A percentile compares a stretch with the other conserved stretches of the same genome.
Evolutionary conservation across 164 flowering plant species (phyloP).

Genomic region (Liriodendron chinense): DNA sequence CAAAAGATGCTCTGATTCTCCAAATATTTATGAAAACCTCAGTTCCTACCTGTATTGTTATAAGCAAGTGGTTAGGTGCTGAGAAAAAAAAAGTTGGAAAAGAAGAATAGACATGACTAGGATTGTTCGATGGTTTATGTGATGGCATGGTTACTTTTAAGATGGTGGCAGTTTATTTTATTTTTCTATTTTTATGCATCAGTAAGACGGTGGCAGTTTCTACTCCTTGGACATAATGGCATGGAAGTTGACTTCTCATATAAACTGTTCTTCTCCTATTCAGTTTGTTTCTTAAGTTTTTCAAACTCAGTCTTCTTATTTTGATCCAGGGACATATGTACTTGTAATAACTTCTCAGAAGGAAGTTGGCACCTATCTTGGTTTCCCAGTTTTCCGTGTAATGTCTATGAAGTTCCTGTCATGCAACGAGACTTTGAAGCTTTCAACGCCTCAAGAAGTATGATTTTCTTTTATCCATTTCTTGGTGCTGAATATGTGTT

Average conservation of each 20-base stretch:
- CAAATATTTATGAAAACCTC: too few species aligned
- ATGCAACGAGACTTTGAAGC: constrained; percentile 63
- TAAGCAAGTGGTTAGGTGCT: too few species aligned
- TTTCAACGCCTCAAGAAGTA: constrained; percentile 74
- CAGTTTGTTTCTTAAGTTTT: not conserved
- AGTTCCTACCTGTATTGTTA: too few species aligned
- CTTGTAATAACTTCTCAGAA: constrained; percentile 79
- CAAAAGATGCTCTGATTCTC: too few species aligned
- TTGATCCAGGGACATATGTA: constrained; percentile 60
- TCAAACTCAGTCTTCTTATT: not conserved
- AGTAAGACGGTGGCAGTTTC: not conserved
- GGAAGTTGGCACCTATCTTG: constrained; percentile 75
- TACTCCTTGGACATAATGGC: not conserved
- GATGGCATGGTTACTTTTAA: not conserved
- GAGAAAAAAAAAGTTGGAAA: too few species aligned
- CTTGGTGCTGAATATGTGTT: constrained; percentile 2
- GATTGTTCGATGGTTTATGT: not conserved
- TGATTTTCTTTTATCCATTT: constrained; percentile 14
- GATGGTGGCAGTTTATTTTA: not conserved
- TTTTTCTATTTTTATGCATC: not conserved
- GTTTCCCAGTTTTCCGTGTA: constrained; percentile 70
- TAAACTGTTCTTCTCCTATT: not conserved
- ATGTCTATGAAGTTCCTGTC: constrained; percentile 77
- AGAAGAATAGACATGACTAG: too few species aligned
- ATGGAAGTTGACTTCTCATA: not conserved